These are phyloP conservation scores for Pterocarpus santalinus DNA, from an alignment of 306 rosid genomes.

Conservation along the genomic window DNA sequence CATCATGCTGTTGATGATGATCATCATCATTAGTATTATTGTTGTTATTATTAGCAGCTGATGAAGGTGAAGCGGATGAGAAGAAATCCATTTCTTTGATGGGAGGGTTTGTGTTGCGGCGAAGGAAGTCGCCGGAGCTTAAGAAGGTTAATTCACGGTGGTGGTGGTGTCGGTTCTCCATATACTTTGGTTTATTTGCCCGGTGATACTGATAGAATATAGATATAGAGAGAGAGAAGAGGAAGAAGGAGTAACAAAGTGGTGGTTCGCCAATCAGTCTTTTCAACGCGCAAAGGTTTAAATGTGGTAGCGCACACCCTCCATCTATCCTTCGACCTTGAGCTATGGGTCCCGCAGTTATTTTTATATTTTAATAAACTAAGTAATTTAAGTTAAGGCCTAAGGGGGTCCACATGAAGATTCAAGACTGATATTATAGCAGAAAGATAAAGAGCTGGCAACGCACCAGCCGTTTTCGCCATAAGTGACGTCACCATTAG, in stretches of 20 bases:
- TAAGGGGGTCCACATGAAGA: background rate
- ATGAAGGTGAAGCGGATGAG: background rate
- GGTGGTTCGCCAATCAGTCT: slow-evolving; percentile 21
- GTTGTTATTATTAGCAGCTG: background rate
- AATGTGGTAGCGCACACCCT: slow-evolving; percentile 38
- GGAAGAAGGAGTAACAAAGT: background rate
- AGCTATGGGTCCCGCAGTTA: slow-evolving; percentile 40
- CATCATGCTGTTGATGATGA: background rate
- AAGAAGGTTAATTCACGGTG: slow-evolving; percentile 53
- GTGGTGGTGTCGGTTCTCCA: slow-evolving; percentile 55
- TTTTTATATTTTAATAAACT: no score
- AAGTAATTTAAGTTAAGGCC: background rate
- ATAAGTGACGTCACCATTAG: slow-evolving; percentile 36
- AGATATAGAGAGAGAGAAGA: background rate
- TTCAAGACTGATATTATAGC: no score
- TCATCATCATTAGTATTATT: background rate
- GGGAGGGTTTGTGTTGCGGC: slow-evolving; percentile 20
- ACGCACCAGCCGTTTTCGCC: slow-evolving; percentile 40
- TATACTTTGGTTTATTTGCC: background rate
- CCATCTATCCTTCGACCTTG: slow-evolving; percentile 41
- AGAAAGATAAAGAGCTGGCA: background rate
- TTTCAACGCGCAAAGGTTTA: slow-evolving; percentile 42
- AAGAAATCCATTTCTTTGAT: slow-evolving; percentile 63
- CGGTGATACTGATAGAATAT: background rate
- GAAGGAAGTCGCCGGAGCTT: slow-evolving; percentile 33